Percentiles rank a stretch among this genome's conserved stretches.
phyloP scores from a whole-genome alignment of 2,329 filamentous ascomycete species.

The Chaetothyriales sp. region DNA sequence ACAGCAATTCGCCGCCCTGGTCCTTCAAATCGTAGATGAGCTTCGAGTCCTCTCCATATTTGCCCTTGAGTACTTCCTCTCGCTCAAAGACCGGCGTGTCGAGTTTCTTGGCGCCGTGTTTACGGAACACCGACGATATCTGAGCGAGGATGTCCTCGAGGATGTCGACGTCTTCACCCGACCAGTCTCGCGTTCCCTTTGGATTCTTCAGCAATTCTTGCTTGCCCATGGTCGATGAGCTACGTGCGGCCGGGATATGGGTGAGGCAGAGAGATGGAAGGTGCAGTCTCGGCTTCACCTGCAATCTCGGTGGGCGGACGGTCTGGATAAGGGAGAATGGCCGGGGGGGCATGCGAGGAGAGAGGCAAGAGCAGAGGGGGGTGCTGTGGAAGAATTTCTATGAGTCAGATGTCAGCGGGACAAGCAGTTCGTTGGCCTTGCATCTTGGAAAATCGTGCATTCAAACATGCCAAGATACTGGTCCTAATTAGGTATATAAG shows the following conservation, averaged over 20 bases:
- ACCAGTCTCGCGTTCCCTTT: slow-evolving; percentile 84
- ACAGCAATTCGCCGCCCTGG: slow-evolving; percentile 73
- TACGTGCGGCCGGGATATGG: not conserved
- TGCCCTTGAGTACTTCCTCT: slow-evolving; percentile 72
- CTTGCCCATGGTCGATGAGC: slow-evolving; percentile 1
- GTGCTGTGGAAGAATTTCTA: not conserved
- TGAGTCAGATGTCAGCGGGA: not conserved
- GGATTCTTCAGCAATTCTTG: slow-evolving; percentile 56
- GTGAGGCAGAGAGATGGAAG: not conserved
- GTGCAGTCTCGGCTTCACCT: not conserved
- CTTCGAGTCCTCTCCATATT: slow-evolving; percentile 86
- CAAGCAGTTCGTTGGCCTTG: not conserved
- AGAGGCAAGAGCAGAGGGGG: not conserved
- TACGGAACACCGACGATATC: slow-evolving; percentile 68
- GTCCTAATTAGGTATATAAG: no score
- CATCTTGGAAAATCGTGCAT: not conserved
- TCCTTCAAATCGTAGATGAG: slow-evolving; percentile 83
- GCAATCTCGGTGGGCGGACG: not conserved
- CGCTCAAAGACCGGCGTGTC: slow-evolving; percentile 78
- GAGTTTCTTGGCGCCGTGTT: slow-evolving; percentile 65
- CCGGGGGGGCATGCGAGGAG: not conserved
- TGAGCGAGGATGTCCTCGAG: slow-evolving; percentile 66
- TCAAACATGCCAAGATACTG: not conserved
- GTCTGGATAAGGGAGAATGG: not conserved
- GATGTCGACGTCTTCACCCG: slow-evolving; percentile 64